These are phyloP conservation scores for Nemania sp. DNA, from an alignment of 2,329 filamentous ascomycete genomes.

Conservation along the genomic window DNA sequence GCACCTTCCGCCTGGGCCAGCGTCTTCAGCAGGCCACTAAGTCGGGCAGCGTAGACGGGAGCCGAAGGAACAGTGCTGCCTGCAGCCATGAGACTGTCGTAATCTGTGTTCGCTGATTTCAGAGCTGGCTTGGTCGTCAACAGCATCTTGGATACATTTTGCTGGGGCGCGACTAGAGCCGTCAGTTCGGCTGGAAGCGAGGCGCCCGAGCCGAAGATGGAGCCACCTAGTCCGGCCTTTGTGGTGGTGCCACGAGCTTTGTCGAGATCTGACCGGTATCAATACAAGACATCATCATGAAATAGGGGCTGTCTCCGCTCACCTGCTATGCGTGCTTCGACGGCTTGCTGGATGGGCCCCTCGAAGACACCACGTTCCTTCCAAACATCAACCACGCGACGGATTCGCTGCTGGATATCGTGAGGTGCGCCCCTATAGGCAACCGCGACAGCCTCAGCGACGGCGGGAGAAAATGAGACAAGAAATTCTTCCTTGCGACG, in stretches of 20 bases:
- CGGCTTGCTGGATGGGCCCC: conserved; percentile 72
- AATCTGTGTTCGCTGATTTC: conserved; percentile 76
- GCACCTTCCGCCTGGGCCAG: conserved; percentile 87
- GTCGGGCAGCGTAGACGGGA: conserved; percentile 86
- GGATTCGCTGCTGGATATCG: conserved; percentile 85
- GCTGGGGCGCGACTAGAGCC: conserved; percentile 73
- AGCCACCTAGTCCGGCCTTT: conserved; percentile 58
- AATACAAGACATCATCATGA: conserved; percentile 10
- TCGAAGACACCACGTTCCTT: conserved; percentile 85
- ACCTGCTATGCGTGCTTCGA: conserved; percentile 82
- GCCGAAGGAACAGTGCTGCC: conserved; percentile 71
- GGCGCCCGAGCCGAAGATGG: conserved; percentile 66
- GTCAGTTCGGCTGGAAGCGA: conserved; percentile 75
- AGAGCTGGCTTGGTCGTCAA: conserved; percentile 68
- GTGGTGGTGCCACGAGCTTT: conserved; percentile 57
- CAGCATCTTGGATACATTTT: conserved; percentile 72
- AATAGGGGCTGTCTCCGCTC: conserved; percentile 33
- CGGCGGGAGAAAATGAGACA: conserved; percentile 84
- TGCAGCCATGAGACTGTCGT: conserved; percentile 78
- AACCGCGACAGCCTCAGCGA: conserved; percentile 85
- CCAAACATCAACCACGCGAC: conserved; percentile 94
- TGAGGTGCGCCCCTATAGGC: conserved; percentile 87
- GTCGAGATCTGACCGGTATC: conserved; percentile 57
- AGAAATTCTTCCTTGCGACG: conserved; percentile 92
- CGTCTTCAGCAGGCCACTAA: conserved; percentile 87